Evolutionary conservation across 352 stramenopile genomes (phyloP), one percentile per base, ranked within the genome.

Genomic region (Aphanomyces cochlioides): DNA sequence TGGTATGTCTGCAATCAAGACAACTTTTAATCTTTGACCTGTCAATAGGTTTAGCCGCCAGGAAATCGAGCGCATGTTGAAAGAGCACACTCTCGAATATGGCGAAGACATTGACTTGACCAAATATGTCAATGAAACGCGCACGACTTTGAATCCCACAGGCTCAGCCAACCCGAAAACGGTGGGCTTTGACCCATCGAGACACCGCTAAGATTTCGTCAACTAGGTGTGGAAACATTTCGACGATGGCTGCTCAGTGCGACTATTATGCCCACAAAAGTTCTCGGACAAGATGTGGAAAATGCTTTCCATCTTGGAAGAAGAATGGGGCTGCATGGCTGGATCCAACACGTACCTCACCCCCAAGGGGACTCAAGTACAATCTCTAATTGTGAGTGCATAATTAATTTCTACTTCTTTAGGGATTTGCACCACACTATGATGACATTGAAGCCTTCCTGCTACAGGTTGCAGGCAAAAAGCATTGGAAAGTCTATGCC

Each of bases 401-500:
- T 3, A 57, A 36, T 10, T 19, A 8, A 7, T 53, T 66, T 53
- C 28, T 15, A 43, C 7, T 21, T 48, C 0, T 66, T 38, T 60
- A 69, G 80, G 96, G 96, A 12, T 98, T 99, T 81, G 94, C 95
- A n/a, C 95, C 96, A 4, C 96, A 99, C 78, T 99, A 98, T 66
- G 96, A 99, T 67, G 94, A 99, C 72, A 97, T 98, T 72, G 95
- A 98, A 74, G 95, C 93, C 0, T 98, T 98, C 74, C 81, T 98
- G 70, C 71, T 98, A 36, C 95, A 99, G 74, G 57, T 92, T 8
- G 91, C 98, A 81, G 96, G 95, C 43, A 88, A 73, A 19, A 98
- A 98, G 75, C 79, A 92, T 72, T 98, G 95, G 94, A 96, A 95
- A 65, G 81, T 97, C 45, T 97, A 97, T 68, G 59, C 80, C 47